These are phyloP conservation scores for Chrysanthemum seticuspe DNA, from an alignment of 129 eudicot genomes.

Conservation along the genomic window DNA sequence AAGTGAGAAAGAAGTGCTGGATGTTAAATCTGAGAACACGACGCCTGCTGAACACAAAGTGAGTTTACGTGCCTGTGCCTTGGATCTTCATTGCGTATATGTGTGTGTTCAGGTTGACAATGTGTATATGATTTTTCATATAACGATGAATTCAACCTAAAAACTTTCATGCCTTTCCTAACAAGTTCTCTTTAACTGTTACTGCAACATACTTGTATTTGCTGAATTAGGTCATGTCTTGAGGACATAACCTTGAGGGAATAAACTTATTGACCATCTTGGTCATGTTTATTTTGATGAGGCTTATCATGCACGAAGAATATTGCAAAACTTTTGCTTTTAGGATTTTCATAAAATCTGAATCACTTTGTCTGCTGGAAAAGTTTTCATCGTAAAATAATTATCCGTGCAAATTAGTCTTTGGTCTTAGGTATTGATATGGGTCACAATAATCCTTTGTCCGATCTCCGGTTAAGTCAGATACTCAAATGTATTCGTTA, in stretches of 20 bases:
- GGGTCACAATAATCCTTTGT: no score
- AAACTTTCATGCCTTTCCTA: neutral
- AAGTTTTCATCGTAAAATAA: no score
- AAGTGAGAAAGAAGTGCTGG: constrained; percentile 13
- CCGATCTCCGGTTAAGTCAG: no score
- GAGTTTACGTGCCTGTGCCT: constrained; percentile 21
- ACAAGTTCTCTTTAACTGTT: neutral
- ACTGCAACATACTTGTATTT: neutral
- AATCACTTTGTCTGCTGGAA: no score
- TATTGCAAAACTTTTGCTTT: no score
- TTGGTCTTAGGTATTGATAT: no score
- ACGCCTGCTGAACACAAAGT: constrained; percentile 36
- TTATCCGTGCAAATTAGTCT: no score
- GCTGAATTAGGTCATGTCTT: neutral
- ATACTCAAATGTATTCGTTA: no score
- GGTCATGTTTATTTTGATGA: no score
- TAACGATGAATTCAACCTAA: neutral
- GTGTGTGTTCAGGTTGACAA: neutral
- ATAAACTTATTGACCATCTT: neutral
- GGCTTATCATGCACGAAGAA: no score
- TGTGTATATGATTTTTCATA: neutral
- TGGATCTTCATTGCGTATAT: neutral
- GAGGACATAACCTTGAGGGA: no score
- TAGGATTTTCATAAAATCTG: no score
- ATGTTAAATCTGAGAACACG: constrained; percentile 2